Evolutionary conservation across 345 rosid genomes (phyloP), one percentile per base, ranked within the genome.

Genomic region (Salix koriyanagi): DNA sequence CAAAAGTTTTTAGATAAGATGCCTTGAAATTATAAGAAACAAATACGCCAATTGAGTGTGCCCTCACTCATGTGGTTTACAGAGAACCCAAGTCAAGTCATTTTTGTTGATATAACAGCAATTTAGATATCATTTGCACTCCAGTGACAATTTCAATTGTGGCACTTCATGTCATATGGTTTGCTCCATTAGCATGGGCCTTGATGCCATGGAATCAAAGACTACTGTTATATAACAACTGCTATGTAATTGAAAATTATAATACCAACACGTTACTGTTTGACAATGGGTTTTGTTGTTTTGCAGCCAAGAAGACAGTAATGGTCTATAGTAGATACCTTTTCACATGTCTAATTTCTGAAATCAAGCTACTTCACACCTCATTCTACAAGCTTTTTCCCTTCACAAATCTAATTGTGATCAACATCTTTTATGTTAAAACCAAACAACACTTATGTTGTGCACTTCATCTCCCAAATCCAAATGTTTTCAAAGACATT

Each of bases 1-100:
- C 36, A 83, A 70, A 68, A 77, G 81, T 36, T 36, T 77, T 52
- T 65, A 69, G 62, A 75, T 72, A 67, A 78, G 75, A 77, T 64
- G 58, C 26, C 41, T 46, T 1, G 23, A 42, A 34, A 72, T 34
- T n/a, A 80, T 30, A 56, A 23, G 16, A 69, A 48, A 58, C 37
- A 54, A 65, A 21, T 21, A 36, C 13, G 50, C 10, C 23, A 6
- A 19, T 52, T 19, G 58, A 18, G 58, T 46, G 52, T 14, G 52
- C 52, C 18, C 52, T 13, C 52, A 46, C 52, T 12, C 52, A 3
- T 46, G 52, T 19, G n/a, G 58, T 18, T 19, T 19, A 18, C 58
- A 19, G 58, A 52, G 34, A 52, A 52, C n/a, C 58, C 21, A 7
- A 52, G 23, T 19, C 58, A 52, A 52, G 19, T 52, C 23, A 52